Evolutionary conservation across 2,329 filamentous ascomycete genomes (phyloP), one percentile per base, ranked within the genome.

Genomic region (Alternaria atra): DNA sequence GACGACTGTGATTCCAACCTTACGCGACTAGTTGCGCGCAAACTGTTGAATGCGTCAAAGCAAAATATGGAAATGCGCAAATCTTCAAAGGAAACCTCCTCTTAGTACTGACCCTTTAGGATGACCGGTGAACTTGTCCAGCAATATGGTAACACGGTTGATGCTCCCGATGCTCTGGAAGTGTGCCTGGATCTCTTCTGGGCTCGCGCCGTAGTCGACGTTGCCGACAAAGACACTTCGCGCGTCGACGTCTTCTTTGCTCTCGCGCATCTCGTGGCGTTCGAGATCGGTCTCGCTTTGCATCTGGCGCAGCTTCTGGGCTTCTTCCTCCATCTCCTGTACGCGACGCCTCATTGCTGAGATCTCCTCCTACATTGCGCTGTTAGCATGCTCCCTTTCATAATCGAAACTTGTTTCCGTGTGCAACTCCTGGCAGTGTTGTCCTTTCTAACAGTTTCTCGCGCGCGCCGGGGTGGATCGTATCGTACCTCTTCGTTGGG

Each of bases 201-300:
- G 95, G 29, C 93, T 96, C 23, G 94, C 94, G 64, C 92, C 94
- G 80, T 99, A 99, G 81, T 99, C 95, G 68, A 99, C 95, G 73
- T 99, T 99, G 70, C 95, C 95, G 44, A 99, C 95, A 79, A 99
- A 99, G 80, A 99, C 93, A 82, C 93, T 97, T 74, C 95, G 90
- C 69, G 90, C 90, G 81, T 99, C 95, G 61, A 99, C 89, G 70
- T 97, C 96, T 79, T 97, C 94, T 81, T 96, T 97, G 83, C 94
- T 93, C 77, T 98, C 95, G 68, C 91, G 88, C 63, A 95, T 85
- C 71, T 92, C 92, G 67, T 93, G 89, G 65, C 89, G 90, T 73
- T 95, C 91, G 77, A 94, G 89, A 78, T 98, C 94, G 64, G 98
- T 86, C 55, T 71, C 84, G 15, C 83, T 84, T 44, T 87, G 84